Percentiles rank a stretch among this genome's conserved stretches.
Evolutionary conservation across 257 asterid species (phyloP).

Genomic region (Sherardia arvensis): DNA sequence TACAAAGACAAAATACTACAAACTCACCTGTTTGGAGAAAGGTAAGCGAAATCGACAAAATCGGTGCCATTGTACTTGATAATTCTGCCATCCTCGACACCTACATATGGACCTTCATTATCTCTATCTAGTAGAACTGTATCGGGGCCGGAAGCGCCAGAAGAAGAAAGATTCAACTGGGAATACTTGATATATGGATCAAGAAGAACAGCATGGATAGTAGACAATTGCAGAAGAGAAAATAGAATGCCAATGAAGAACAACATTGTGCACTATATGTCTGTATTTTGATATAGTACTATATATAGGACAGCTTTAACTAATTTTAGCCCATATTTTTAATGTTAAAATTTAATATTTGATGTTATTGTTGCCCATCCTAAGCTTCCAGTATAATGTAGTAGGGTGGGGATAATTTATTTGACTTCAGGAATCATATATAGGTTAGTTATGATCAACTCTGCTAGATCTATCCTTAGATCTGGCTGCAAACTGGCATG

Average conservation of each 20-base stretch:
- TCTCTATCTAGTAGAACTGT: constrained; percentile 22
- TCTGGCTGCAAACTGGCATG: too few relatives aligned
- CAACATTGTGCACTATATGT: neutral
- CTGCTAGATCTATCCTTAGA: too few relatives aligned
- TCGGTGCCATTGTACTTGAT: constrained; percentile 20
- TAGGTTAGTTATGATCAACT: neutral
- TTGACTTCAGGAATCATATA: neutral
- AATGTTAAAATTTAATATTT: too few relatives aligned
- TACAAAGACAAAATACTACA: too few relatives aligned
- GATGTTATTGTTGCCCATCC: neutral
- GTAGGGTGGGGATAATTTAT: neutral
- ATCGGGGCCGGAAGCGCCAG: constrained; percentile 21
- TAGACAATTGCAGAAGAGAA: constrained; percentile 1
- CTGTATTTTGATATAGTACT: too few relatives aligned
- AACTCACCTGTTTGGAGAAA: constrained; percentile 32
- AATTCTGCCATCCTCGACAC: constrained; percentile 41
- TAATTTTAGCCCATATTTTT: too few relatives aligned
- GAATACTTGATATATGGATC: constrained; percentile 9
- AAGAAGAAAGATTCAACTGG: constrained; percentile 12
- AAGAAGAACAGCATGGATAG: neutral
- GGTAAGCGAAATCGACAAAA: constrained; percentile 36
- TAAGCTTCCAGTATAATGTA: too few relatives aligned
- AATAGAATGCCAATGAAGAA: constrained; percentile 6
- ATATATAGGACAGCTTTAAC: too few relatives aligned
- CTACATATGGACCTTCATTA: constrained; percentile 31